These are phyloP conservation scores for Ascoidea asiatica DNA, from an alignment of 805 yeast genomes.

Conservation along the genomic window DNA sequence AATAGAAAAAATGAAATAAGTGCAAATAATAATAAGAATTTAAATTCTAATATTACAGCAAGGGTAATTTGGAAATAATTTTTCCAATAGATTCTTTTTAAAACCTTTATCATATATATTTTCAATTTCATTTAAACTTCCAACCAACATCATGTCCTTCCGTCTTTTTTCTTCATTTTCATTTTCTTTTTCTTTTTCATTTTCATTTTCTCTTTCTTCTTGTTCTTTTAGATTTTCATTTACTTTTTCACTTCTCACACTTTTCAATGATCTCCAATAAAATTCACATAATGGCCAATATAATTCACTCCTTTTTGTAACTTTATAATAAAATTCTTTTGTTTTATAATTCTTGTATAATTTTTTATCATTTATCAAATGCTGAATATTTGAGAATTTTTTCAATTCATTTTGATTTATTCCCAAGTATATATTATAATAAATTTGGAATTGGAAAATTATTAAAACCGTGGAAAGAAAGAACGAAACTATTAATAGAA, in stretches of 20 bases:
- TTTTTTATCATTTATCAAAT: neutral
- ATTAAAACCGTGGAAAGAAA: neutral
- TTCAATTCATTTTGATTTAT: neutral
- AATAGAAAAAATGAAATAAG: too few species aligned
- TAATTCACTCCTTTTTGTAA: too few species aligned
- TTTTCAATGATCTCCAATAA: too few species aligned
- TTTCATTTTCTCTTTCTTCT: too few species aligned
- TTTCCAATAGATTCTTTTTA: slow-evolving; percentile 4
- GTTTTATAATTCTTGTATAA: neutral
- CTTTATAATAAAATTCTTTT: too few species aligned
- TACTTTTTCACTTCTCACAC: too few species aligned
- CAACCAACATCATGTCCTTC: neutral
- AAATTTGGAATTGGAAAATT: neutral
- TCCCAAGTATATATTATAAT: neutral
- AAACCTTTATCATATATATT: slow-evolving; percentile 9
- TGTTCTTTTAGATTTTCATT: too few species aligned
- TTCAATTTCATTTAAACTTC: neutral
- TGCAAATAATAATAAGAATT: too few species aligned
- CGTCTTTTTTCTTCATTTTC: neutral
- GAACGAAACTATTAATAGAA: neutral
- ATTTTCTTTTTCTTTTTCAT: too few species aligned
- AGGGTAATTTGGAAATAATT: slow-evolving; percentile 9
- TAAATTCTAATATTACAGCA: too few species aligned
- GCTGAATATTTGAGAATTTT: neutral
- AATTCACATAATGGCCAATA: too few species aligned